phyloP scores from a whole-genome alignment of 441 rosid species.

The Dalechampia spathulata region DNA sequence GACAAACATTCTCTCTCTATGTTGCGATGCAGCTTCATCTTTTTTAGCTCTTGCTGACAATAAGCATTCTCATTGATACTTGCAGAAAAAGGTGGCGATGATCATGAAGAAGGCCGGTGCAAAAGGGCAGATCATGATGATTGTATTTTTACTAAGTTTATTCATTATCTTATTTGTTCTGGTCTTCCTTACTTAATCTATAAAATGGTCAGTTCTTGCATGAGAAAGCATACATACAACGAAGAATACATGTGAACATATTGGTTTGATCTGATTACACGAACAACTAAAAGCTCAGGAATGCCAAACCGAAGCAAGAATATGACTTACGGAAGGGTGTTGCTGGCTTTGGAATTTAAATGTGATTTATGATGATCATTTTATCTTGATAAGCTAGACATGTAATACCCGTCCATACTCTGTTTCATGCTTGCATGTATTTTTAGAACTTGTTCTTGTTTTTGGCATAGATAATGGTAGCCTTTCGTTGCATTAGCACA shows the following conservation, averaged over 20 bases:
- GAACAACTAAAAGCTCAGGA: background rate
- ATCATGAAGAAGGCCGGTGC: constrained; percentile 97
- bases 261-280: background rate
- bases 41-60: background rate
- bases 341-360: background rate
- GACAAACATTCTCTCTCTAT: constrained; percentile 4
- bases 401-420: too few relatives aligned
- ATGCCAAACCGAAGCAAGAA: background rate
- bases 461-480: too few relatives aligned
- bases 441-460: too few relatives aligned
- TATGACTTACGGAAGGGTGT: background rate
- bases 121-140: constrained; percentile 96
- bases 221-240: background rate
- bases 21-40: background rate
- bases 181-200: constrained; percentile 67
- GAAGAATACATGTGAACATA: background rate
- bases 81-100: constrained; percentile 95
- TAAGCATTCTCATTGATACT: background rate
- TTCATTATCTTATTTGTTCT: constrained; percentile 87
- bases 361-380: background rate
- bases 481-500: too few relatives aligned
- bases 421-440: too few relatives aligned
- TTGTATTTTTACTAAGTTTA: constrained; percentile 62
- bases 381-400: too few relatives aligned
- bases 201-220: background rate